phyloP scores from a whole-genome alignment of 2,329 filamentous ascomycete species.

The Colletotrichum lentis region DNA sequence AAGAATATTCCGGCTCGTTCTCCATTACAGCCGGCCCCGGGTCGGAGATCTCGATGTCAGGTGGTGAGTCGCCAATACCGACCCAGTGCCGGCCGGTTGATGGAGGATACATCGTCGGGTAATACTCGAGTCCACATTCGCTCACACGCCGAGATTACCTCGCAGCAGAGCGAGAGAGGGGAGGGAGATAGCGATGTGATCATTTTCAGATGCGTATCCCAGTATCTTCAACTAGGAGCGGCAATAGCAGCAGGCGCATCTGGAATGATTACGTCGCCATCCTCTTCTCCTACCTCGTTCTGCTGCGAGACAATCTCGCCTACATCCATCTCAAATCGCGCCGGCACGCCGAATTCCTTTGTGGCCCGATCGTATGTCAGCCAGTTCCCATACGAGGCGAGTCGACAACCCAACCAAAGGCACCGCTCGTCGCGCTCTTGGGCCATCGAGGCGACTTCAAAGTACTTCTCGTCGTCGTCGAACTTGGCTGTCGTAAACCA shows the following conservation, averaged over 20 bases:
- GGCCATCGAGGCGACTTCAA: constrained; percentile 68
- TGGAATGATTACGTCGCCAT: background rate
- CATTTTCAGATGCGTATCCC: too few relatives aligned
- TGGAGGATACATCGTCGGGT: too few relatives aligned
- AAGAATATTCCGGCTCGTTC: too few relatives aligned
- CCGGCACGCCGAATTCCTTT: constrained; percentile 51
- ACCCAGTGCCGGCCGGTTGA: too few relatives aligned
- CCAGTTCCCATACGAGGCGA: constrained; percentile 55
- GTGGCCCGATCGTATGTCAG: constrained; percentile 53
- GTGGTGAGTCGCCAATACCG: too few relatives aligned
- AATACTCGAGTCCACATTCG: too few relatives aligned
- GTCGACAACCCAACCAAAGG: constrained; percentile 63
- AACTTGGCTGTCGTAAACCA: constrained; percentile 68
- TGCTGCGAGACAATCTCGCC: background rate
- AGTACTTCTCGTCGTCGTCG: constrained; percentile 73
- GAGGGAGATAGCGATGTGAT: too few relatives aligned
- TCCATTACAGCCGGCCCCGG: too few relatives aligned
- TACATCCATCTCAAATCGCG: constrained; percentile 47
- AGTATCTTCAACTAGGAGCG: too few relatives aligned
- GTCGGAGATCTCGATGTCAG: too few relatives aligned
- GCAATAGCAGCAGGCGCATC: background rate
- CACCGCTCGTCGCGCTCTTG: constrained; percentile 66
- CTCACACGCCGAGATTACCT: too few relatives aligned
- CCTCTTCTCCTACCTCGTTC: background rate
- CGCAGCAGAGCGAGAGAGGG: too few relatives aligned